Conservation (phyloP, 768 basidiomycete genomes). For the Rhodotorula kratochvilovae region DNA sequence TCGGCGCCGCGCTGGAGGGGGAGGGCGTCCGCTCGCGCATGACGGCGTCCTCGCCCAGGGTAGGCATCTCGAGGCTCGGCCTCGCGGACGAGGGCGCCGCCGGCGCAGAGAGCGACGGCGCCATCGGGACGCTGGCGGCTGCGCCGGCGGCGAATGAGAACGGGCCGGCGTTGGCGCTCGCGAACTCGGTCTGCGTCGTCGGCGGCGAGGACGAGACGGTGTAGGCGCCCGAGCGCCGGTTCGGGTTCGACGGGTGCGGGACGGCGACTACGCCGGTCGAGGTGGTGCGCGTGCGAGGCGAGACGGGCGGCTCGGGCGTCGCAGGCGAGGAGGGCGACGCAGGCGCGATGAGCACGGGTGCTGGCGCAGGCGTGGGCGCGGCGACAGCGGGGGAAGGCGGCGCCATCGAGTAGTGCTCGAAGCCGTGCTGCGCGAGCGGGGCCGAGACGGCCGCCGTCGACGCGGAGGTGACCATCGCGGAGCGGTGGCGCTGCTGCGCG, state of each 20-base stretch:
- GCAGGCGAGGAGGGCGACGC: background rate
- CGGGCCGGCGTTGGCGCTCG: conserved; percentile 32
- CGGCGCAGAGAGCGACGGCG: conserved; percentile 25
- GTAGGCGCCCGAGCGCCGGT: conserved; percentile 23
- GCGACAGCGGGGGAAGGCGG: background rate
- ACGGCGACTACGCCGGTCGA: conserved; percentile 14
- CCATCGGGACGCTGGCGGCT: conserved; percentile 18
- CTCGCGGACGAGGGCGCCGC: background rate
- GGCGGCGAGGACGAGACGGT: conserved; percentile 24
- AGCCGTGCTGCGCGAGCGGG: conserved; percentile 21
- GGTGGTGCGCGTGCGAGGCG: conserved; percentile 22
- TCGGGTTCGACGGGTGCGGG: conserved; percentile 8
- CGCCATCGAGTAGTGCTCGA: conserved; percentile 20
- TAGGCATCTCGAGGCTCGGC: background rate
- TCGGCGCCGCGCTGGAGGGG: background rate
- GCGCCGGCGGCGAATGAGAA: conserved; percentile 24
- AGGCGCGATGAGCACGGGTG: background rate
- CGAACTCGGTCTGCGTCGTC: conserved; percentile 27
- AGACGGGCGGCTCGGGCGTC: conserved; percentile 2
- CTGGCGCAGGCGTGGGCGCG: no score
- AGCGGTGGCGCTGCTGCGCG: conserved; percentile 26
- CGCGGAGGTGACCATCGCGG: conserved; percentile 31
- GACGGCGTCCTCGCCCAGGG: conserved; percentile 11
- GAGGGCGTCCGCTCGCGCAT: conserved; percentile 20
- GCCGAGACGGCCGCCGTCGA: background rate